Base-by-base conservation (phyloP, 331 rosid species). In the Stylosanthes scabra region DNA sequence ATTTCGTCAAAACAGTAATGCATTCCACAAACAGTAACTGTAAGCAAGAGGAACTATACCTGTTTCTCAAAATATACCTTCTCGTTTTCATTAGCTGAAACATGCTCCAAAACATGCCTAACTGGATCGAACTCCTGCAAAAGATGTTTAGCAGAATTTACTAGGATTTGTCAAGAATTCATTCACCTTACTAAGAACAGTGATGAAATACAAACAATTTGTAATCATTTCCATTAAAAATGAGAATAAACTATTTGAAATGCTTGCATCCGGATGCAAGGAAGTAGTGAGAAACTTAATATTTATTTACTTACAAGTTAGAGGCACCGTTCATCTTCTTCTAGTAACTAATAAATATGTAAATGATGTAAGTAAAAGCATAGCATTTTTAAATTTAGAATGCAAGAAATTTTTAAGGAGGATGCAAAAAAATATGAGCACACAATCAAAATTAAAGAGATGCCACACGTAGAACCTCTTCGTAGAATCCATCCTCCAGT, bases 41-140 rank as follows among this genome's bases (percentile, higher is more conserved):
- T 52, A 54, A 80, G 72, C 57, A 78, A 74, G 63, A 51, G 60
- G 76, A 81, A 65, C 52, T 37, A 29, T 73, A 95, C 98, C 96
- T 88, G 96, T 79, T 82, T 87, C 88, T 95, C 99, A 80, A 95
- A 86, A 83, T 90, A 80, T 40, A 81, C 80, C 63, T 88, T 83
- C 75, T 92, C 99, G 70, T 70, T 83, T 73, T 88, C 98, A 50
- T 87, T 97, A 14, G 87, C 73, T 54, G 97, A 88, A 80, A 86
- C 72, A 63, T 81, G 91, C 84, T 92, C 92, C 78, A 95, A 66
- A 68, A 95, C 82, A 87, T 90, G 91, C 79, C 84, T 83, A 55
- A 95, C 86, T 47, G 99, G 97, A 83, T 95, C 97, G 41, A 95
- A 92, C n/a, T 86, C 92, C 99, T 95, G 96, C 87, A 80, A 14